These are phyloP conservation scores for Yarrowia bubula DNA, from an alignment of 805 yeast species.

Conservation along the genomic window DNA sequence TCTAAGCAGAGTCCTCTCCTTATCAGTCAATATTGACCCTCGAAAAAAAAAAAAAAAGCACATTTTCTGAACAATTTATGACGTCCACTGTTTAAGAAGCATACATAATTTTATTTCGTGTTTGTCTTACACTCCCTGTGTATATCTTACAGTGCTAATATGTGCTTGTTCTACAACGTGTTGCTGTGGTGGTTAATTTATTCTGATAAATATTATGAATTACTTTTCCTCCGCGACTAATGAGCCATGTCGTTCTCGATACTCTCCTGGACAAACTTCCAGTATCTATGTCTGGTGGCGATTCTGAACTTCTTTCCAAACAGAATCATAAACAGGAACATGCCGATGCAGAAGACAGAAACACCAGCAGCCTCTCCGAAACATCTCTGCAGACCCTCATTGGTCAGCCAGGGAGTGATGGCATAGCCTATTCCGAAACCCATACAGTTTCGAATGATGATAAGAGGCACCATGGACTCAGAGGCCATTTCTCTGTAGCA, in stretches of 20 bases:
- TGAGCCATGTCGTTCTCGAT: conserved; percentile 21
- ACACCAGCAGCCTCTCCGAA: conserved; percentile 35
- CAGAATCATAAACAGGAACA: conserved; percentile 31
- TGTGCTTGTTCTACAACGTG: background rate
- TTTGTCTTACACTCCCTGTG: no score
- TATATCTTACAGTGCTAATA: background rate
- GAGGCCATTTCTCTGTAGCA: conserved; percentile 46
- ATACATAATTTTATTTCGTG: no score
- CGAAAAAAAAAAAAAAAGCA: no score
- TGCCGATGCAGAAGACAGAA: background rate
- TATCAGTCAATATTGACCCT: no score
- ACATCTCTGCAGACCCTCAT: conserved; percentile 48
- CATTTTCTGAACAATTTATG: no score
- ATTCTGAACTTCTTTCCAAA: conserved; percentile 43
- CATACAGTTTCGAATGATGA: conserved; percentile 51
- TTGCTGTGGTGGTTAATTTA: background rate
- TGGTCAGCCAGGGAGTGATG: conserved; percentile 49
- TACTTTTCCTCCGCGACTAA: background rate
- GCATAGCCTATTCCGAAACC: conserved; percentile 52
- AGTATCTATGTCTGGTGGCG: conserved; percentile 1
- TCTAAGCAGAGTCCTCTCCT: no score
- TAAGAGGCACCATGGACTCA: conserved; percentile 49
- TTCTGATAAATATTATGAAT: background rate
- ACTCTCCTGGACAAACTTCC: conserved; percentile 20
- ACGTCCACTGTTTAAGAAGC: no score